Base-by-base conservation (phyloP, 208 protist species). In the Leishmania major region DNA sequence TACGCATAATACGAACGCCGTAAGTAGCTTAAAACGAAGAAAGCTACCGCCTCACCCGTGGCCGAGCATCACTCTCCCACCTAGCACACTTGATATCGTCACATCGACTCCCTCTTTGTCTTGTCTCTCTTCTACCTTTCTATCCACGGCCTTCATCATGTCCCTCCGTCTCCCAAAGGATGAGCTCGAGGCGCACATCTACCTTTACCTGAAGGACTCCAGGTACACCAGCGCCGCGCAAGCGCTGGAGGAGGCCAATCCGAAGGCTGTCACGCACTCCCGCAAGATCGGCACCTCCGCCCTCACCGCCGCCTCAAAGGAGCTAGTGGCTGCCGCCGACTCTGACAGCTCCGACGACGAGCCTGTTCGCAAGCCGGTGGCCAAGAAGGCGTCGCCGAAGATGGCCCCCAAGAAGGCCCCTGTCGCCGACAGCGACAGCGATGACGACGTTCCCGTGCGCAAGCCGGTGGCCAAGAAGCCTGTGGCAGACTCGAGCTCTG, bases 171-270 rank as follows among this genome's bases (percentile, higher is more conserved):
- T 97, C 37, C 84, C 92, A 15, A 95, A 96, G 82, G 87, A 96
- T 75, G 91, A 95, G 85, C 84, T 97, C 3, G 91, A 96, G 77
- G 93, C 95, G 79, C 95, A 97, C 76, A 94, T 97, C 59, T 95
- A 90, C 87, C 88, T 89, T 71, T 97, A 97, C 88, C 73, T 97
- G 40, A 84, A 94, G 83, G 88, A 95, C 31, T 80, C 78, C 71
- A 92, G 90, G 55, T 96, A 95, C 88, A 85, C 79, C 47, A 80
- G 89, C 35, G 90, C 93, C 47, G 95, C 93, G n/a, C 87, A 91
- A 1, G 93, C 90, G 15, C 87, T 97, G 10, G 87, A 95, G 83
- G 86, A 85, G 74, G 87, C 84, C 11, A 97, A 95, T 79, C 91
- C 95, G 19, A 83, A 88, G 60, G 91, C 89, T 10, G 92, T 90